phyloP scores from a whole-genome alignment of 495 filamentous ascomycete species.

The Aspergillus leporis region DNA sequence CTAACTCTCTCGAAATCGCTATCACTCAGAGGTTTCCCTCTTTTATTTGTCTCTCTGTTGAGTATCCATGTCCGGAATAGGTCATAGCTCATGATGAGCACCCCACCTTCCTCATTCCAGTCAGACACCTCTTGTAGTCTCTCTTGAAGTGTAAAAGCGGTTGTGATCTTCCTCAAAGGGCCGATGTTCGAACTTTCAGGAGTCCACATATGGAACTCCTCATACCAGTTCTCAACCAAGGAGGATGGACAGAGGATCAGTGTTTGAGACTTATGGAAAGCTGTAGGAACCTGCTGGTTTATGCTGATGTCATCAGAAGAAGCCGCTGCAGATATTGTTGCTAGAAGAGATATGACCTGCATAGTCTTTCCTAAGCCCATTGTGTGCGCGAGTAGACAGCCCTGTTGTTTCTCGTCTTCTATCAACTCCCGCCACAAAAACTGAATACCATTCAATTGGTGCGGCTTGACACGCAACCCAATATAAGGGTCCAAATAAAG shows the following conservation, averaged over 20 bases:
- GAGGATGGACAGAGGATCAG: conserved; percentile 75
- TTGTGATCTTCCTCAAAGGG: conserved; percentile 48
- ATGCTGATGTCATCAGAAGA: conserved; percentile 57
- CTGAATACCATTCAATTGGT: conserved; percentile 71
- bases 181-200: conserved; percentile 52
- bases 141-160: conserved; percentile 20
- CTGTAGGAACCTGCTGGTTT: conserved; percentile 62
- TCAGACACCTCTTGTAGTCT: conserved; percentile 46
- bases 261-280: conserved; percentile 60
- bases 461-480: conserved; percentile 51
- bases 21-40: conserved; percentile 27
- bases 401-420: conserved; percentile 56
- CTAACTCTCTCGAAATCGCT: conserved; percentile 39
- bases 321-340: conserved; percentile 68
- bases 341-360: conserved; percentile 79
- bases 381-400: conserved; percentile 85
- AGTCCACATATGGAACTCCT: conserved; percentile 73
- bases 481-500: conserved; percentile 54
- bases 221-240: conserved; percentile 78
- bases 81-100: conserved; percentile 72
- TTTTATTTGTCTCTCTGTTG: conserved; percentile 30
- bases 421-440: conserved; percentile 91
- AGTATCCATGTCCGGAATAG: conserved; percentile 57
- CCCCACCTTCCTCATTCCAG: conserved; percentile 69
- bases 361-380: conserved; percentile 96